Evolutionary conservation across 2,329 filamentous ascomycete species (phyloP), one percentile per base, ranked within the genome.

Genomic region (Trichoderma brevicompactum): DNA sequence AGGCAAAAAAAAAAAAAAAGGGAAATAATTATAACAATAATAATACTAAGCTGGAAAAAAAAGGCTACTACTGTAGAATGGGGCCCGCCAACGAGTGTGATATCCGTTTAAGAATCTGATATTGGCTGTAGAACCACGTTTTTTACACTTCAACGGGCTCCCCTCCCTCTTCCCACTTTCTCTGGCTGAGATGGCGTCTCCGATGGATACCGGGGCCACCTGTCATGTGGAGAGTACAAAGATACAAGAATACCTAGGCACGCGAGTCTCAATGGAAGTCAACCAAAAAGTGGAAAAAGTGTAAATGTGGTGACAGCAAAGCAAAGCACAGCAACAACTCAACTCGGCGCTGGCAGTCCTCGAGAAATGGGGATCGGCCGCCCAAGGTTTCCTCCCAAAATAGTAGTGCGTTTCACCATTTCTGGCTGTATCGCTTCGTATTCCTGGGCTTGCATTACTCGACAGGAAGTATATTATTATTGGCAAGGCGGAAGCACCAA

Each of bases 401-500:
- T 36, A 49, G 53, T 65, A 43, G 62, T 34, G 53, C 46, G 62
- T 65, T 65, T 65, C 62, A 65, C 52, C 43, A 56, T 50, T 19
- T 46, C 28, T 13, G 41, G n/a, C 49, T 34, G 41, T 48, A 46
- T 61, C 34, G 15, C 23, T 52, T 52, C n/a, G 58, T 52, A 61
- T 46, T 46, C 13, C 48, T 8, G 28, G 8, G 43, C 28, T 28
- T 36, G 55, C 44, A 60, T 60, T 49, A 60, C 56, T 60, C 56
- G 56, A 48, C 44, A n/a, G n/a, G 40, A 38, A 19, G 28, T 38
- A 53, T 34, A 34, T 23, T 23, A 13, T 7, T 38, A 38, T 40
- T 12, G 17, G 50, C 36, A 38, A 9, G n/a, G 23, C 23, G 23
- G 10, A 49, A 15, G 23, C 3, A 34, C 23, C 23, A 50, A 50